Evolutionary conservation across 495 filamentous ascomycete species (phyloP), one percentile per base, ranked within the genome.

Genomic region (Paragyromitra xinjiangensis): DNA sequence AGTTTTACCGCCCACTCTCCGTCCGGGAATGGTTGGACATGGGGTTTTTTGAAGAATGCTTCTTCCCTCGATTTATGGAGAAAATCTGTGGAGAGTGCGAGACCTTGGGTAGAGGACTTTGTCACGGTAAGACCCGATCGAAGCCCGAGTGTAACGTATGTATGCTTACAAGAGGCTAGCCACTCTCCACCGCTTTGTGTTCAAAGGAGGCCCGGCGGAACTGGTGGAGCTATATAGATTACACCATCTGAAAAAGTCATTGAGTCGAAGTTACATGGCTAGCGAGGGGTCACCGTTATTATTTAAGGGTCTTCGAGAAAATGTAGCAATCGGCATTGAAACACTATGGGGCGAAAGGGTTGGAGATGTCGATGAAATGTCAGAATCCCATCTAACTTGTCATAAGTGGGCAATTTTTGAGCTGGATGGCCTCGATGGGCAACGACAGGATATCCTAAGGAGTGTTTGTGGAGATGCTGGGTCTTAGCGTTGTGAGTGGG

Each of bases 351-450:
- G 34, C 2, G 55, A 58, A 58, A 58, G 22, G n/a, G 24, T 12
- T 9, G 11, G 16, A 26, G 11, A 34, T 34, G 0, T 58, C 2
- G 26, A 26, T 29, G 55, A 58, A 29, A n/a, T 26, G 2, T 24
- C 55, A 19, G 55, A 58, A 34, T 19, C 3, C 9, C 34, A 58
- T 12, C 2, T 34, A 34, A 9, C 29, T 34, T 58, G 26, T 34
- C 14, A 29, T 3, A 37, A 24, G 6, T 65, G 44, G 63, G 63
- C 26, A 14, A 65, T 65, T 45, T 51, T 51, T 50, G 63, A 65
- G 22, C 6, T 65, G 16, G 44, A 51, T n/a, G 44, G 63, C 3
- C 44, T 65, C 6, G 63, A 65, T 8, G 22, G 19, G 9, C 2
- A 19, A n/a, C 42, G 2, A 8, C 63, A 8, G 6, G 2, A 51